Conservation (phyloP, 2,329 filamentous ascomycete species). For the Aspergillus intermedius region DNA sequence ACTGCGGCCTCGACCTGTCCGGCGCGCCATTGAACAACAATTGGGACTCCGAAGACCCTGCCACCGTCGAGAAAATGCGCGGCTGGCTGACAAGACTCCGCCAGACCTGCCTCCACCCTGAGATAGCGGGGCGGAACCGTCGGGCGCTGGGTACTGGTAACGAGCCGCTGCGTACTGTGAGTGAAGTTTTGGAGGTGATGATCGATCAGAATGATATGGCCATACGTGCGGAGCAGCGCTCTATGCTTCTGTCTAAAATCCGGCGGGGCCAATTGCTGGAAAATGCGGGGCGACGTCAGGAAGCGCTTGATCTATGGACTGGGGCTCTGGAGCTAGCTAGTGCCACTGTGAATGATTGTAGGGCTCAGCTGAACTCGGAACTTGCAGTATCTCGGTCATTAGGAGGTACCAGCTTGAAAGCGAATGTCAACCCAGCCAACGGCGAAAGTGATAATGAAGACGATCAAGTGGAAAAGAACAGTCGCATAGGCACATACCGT, state of each 20-base stretch:
- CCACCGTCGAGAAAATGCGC: constrained; percentile 64
- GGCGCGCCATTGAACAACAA: constrained; percentile 57
- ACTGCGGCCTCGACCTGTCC: constrained; percentile 57
- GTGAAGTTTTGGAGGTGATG: constrained; percentile 85
- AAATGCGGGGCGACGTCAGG: constrained; percentile 60
- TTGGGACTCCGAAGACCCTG: constrained; percentile 58
- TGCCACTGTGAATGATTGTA: constrained; percentile 53
- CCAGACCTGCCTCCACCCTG: constrained; percentile 78
- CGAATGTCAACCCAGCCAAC: constrained; percentile 8
- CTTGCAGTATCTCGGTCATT: constrained; percentile 16
- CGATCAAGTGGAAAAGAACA: constrained; percentile 35
- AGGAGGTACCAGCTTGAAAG: constrained; percentile 13
- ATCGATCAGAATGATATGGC: constrained; percentile 70
- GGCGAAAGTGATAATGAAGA: constrained; percentile 25
- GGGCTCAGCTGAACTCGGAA: constrained; percentile 54
- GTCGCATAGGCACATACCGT: constrained; percentile 52
- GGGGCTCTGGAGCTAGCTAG: constrained; percentile 47
- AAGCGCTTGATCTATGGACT: constrained; percentile 66
- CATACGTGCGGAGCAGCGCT: constrained; percentile 63
- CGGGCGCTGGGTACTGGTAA: constrained; percentile 56
- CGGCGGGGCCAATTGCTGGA: constrained; percentile 71
- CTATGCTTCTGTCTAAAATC: constrained; percentile 57
- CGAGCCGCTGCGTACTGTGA: constrained; percentile 69
- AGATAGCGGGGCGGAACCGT: constrained; percentile 64
- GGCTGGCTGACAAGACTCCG: constrained; percentile 70